A percentile compares a stretch with the other conserved stretches of the same genome.
These are phyloP conservation scores for Lipomyces sp. DNA, from an alignment of 805 yeast genomes.

Conservation along the genomic window DNA sequence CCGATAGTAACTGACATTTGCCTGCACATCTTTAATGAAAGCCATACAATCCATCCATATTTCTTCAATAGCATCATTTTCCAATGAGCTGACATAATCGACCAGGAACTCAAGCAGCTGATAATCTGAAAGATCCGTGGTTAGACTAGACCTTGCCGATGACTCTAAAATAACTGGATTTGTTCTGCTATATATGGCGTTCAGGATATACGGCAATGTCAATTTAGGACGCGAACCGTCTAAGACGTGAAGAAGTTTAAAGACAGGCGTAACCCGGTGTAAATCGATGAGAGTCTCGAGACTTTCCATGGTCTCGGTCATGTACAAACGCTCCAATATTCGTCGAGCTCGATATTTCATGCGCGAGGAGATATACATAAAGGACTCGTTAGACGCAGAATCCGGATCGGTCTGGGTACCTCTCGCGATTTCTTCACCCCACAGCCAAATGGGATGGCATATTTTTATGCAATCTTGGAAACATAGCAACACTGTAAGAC, in stretches of 20 bases:
- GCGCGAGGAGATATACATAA: slow-evolving; percentile 57
- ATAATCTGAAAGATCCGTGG: slow-evolving; percentile 53
- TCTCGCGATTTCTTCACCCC: slow-evolving; percentile 55
- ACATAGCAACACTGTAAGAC: slow-evolving; percentile 63
- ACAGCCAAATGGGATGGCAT: slow-evolving; percentile 70
- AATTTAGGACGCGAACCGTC: slow-evolving; percentile 83
- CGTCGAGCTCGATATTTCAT: slow-evolving; percentile 72
- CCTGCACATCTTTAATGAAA: slow-evolving; percentile 64
- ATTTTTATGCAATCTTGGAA: slow-evolving; percentile 63
- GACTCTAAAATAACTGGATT: slow-evolving; percentile 43
- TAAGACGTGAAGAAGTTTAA: slow-evolving; percentile 71
- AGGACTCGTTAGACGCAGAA: slow-evolving; percentile 43
- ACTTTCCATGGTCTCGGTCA: slow-evolving; percentile 72
- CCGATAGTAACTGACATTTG: slow-evolving; percentile 55
- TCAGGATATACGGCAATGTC: slow-evolving; percentile 70
- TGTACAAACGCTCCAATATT: slow-evolving; percentile 65
- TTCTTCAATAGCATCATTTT: slow-evolving; percentile 78
- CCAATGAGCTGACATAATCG: slow-evolving; percentile 66
- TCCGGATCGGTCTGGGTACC: slow-evolving; percentile 32
- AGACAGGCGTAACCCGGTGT: slow-evolving; percentile 48
- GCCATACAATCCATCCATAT: slow-evolving; percentile 64
- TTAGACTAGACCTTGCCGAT: slow-evolving; percentile 52
- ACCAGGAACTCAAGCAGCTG: slow-evolving; percentile 60
- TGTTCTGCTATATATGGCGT: slow-evolving; percentile 57
- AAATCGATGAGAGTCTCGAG: slow-evolving; percentile 64